Conservation (phyloP, 192 early-diverging fungal genomes). For the Rhizophagus clarus region DNA sequence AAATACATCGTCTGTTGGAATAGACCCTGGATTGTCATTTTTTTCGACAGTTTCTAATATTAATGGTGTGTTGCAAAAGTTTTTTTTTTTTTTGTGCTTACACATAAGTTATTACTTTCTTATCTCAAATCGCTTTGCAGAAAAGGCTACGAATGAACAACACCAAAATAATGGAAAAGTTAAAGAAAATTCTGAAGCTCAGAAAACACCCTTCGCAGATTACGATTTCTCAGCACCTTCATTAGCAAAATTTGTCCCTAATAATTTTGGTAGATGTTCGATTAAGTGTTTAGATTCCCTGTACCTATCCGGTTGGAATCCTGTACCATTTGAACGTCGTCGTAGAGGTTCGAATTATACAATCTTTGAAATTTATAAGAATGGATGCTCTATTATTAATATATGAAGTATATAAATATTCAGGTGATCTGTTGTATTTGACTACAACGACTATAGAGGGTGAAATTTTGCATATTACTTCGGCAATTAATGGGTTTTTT, state of each 20-base stretch:
- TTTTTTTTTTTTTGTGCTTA: background rate
- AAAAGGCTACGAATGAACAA: conserved; percentile 22
- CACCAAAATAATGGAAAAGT: background rate
- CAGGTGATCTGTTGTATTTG: conserved; percentile 90
- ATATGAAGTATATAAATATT: background rate
- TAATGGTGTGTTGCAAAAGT: conserved; percentile 49
- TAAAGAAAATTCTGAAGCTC: conserved; percentile 40
- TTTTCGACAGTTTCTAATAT: conserved; percentile 63
- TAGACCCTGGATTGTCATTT: conserved; percentile 79
- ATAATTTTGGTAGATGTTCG: conserved; percentile 50
- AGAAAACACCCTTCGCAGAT: conserved; percentile 52
- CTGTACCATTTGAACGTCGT: conserved; percentile 74
- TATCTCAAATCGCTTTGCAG: background rate
- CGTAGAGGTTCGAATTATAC: conserved; percentile 53
- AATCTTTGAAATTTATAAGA: background rate
- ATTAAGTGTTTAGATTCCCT: conserved; percentile 75
- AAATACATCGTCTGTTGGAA: conserved; percentile 50
- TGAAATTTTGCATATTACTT: conserved; percentile 84
- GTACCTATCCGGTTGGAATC: conserved; percentile 90
- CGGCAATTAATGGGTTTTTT: conserved; percentile 82
- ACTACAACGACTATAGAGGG: conserved; percentile 85
- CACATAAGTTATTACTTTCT: background rate
- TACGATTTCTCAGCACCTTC: conserved; percentile 47
- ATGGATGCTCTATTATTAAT: background rate
- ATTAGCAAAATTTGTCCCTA: conserved; percentile 59